Base-by-base conservation (phyloP, 2,329 filamentous ascomycete genomes). In the Colletotrichum lindemuthianum region DNA sequence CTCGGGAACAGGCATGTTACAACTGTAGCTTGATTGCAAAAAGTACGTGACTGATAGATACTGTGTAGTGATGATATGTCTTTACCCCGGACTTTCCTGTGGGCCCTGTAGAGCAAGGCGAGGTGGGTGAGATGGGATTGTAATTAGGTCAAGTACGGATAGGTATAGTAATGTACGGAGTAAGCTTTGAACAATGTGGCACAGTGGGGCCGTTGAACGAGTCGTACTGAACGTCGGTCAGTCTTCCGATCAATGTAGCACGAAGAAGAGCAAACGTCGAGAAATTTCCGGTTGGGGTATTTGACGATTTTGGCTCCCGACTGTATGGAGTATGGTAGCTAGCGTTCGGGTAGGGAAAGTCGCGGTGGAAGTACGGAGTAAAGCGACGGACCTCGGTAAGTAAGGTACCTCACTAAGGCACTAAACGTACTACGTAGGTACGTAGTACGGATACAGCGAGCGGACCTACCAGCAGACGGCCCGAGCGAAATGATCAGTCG, bases 1-100 rank as follows among this genome's bases (percentile, higher is more conserved):
- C 70, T 88, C 89, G 8, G 90, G 85, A 54, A 93, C 76, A 37
- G 90, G 79, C 91, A 93, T 94, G 15, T 48, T 24, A 24, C 41
- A 16, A 15, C 5, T 15, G 41, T 52, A 24, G 5, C 24, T 24
- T 24, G 24, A 4, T 24, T 24, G 3, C 24, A 24, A 24, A 24
- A 3, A 24, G 24, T 24, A 24, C 24, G 24, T 24, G 24, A 24
- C 5, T 24, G 24, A 24, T 24, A 24, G 24, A 24, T 24, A 24
- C 24, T 24, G 24, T 24, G 24, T 24, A 24, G 43, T 36, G 54
- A 59, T 8, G 48, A 37, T 47, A 32, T 24, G 24, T 24, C 24
- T 24, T 24, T 24, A 24, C 24, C 24, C 24, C 24, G 24, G 24
- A 4, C 24, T 24, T 24, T 24, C 24, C 24, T 4, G 5, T 24